These are phyloP conservation scores for Cordyceps farinosa DNA, from an alignment of 2,329 filamentous ascomycete genomes.

Conservation along the genomic window DNA sequence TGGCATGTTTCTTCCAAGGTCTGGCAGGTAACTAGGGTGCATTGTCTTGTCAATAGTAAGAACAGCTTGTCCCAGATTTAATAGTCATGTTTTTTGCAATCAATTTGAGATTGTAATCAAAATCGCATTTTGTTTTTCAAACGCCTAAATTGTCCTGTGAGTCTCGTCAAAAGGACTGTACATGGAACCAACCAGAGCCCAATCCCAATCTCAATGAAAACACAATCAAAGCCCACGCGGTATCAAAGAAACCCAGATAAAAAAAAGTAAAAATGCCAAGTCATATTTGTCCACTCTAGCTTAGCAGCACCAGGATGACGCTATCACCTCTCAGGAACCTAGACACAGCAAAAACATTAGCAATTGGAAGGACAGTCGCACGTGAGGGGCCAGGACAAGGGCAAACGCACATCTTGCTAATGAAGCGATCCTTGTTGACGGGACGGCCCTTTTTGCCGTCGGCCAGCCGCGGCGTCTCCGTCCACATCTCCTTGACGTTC, in stretches of 20 bases:
- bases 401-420: slow-evolving; percentile 82
- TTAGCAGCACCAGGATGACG: slow-evolving; percentile 81
- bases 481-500: slow-evolving; percentile 98
- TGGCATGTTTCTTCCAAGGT: slow-evolving; percentile 79
- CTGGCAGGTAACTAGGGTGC: slow-evolving; percentile 48
- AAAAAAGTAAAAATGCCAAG: slow-evolving; percentile 20
- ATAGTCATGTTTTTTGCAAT: not conserved
- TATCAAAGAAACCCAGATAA: slow-evolving; percentile 20
- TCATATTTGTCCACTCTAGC: slow-evolving; percentile 42
- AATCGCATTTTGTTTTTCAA: slow-evolving; percentile 28
- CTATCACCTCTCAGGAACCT: slow-evolving; percentile 86
- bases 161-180: slow-evolving; percentile 29
- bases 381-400: not conserved
- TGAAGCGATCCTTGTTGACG: slow-evolving; percentile 97
- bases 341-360: slow-evolving; percentile 2
- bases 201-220: slow-evolving; percentile 7
- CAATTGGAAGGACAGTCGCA: not conserved
- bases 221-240: slow-evolving; percentile 13
- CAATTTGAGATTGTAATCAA: not conserved
- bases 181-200: slow-evolving; percentile 26
- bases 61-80: too few relatives aligned
- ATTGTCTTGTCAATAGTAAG: not conserved
- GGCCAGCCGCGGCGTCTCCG: slow-evolving; percentile 78
- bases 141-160: slow-evolving; percentile 37
- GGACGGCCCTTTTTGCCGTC: slow-evolving; percentile 84